Evolutionary conservation across 352 stramenopile species (phyloP), one percentile per base, ranked within the genome.

Genomic region (Globisporangium apiculatum): DNA sequence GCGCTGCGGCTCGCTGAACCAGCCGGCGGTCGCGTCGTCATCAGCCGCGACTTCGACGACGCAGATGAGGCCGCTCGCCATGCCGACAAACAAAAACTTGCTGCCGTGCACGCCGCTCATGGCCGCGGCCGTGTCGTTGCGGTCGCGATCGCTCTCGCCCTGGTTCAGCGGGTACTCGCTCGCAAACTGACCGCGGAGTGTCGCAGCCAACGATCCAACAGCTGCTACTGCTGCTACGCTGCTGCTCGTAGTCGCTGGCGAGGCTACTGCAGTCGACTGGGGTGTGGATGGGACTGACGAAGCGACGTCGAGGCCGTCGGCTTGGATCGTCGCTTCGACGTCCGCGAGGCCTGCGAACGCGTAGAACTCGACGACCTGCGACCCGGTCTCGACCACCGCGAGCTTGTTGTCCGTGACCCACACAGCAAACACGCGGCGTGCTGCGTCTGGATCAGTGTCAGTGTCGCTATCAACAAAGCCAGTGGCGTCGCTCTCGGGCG

Each of bases 351-450:
- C 79, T 12, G 86, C 70, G 40, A 90, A 89, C 6, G 66, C 65
- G 57, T 90, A 92, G 48, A 92, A 84, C 63, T 92, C 82, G 57
- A 89, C 69, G 36, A 53, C 62, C 60, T 79, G 68, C 31, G 76
- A 64, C 53, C 75, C 74, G 52, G 75, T 73, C 55, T 89, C 74
- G 7, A 89, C 74, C 15, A 92, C 74, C 7, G 78, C 82, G 48
- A 92, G 70, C n/a, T 68, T 66, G 48, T 88, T 62, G 37, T 75
- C 68, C 1, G 60, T 60, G 43, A 84, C 52, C 82, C 82, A 92
- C 35, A 71, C 58, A 15, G 77, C 71, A 57, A 67, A 87, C 3
- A 92, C 31, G n/a, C 69, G 57, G 40, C 67, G 75, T 12, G 62
- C 38, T 38, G 18, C 64, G 67, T 42, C 68, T 69, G 7, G 15